phyloP scores from a whole-genome alignment of 768 basidiomycete genomes.

The Mycena olivaceomarginata region DNA sequence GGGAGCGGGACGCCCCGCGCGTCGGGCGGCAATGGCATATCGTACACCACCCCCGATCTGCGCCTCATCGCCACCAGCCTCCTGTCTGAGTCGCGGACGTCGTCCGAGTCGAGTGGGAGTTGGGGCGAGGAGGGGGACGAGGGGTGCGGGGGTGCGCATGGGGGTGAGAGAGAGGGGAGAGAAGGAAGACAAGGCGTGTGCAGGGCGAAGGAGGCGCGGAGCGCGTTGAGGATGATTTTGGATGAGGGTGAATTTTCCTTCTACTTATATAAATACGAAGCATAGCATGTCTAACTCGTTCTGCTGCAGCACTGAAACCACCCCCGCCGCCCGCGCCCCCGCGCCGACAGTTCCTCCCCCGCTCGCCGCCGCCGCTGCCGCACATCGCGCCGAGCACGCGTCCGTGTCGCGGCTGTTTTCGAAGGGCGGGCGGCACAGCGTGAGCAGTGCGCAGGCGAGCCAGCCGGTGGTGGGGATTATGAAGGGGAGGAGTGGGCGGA shows the following conservation, averaged over 20 bases:
- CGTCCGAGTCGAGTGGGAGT: constrained; percentile 15
- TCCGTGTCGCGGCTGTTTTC: constrained; percentile 87
- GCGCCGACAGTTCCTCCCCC: constrained; percentile 57
- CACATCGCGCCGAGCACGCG: constrained; percentile 81
- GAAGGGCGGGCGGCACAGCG: constrained; percentile 57
- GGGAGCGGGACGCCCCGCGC: neutral
- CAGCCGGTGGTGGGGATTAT: constrained; percentile 31
- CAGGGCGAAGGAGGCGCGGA: constrained; percentile 40
- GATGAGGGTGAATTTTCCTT: constrained; percentile 31
- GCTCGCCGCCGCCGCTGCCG: constrained; percentile 71
- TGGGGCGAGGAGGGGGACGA: neutral
- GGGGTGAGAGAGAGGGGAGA: too few relatives aligned
- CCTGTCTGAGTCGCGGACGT: constrained; percentile 20
- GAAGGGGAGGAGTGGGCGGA: constrained; percentile 17
- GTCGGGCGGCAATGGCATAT: neutral
- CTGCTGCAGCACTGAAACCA: constrained; percentile 31
- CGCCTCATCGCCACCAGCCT: constrained; percentile 1
- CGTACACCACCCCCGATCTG: neutral
- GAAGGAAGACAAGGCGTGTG: neutral
- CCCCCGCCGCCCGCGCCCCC: constrained; percentile 42
- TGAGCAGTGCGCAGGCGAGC: constrained; percentile 53
- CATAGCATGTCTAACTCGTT: too few relatives aligned
- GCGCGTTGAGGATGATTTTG: constrained; percentile 39
- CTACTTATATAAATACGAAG: neutral
- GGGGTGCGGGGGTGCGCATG: neutral